phyloP scores from a whole-genome alignment of 768 basidiomycete genomes.

The Amanita jacksonii region DNA sequence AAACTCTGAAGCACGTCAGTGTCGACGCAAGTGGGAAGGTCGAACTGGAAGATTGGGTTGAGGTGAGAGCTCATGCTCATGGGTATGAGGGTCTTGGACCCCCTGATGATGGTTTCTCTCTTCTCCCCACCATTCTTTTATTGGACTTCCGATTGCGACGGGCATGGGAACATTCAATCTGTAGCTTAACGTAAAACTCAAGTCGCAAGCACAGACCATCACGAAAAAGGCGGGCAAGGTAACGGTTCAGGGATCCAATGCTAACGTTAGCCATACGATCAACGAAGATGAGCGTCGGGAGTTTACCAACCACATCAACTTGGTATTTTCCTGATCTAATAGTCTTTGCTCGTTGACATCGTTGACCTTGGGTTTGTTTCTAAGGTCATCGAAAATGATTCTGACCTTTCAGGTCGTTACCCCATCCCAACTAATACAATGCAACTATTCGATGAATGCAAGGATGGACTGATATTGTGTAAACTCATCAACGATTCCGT shows the following conservation, averaged over 20 bases:
- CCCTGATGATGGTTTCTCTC: not conserved
- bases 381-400: conserved; percentile 86
- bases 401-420: conserved; percentile 70
- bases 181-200: conserved; percentile 78
- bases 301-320: conserved; percentile 98
- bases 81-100: too few species aligned
- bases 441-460: conserved; percentile 97
- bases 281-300: conserved; percentile 93
- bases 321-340: conserved; percentile 31
- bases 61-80: conserved; percentile 44
- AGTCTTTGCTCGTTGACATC: conserved; percentile 7
- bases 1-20: conserved; percentile 88
- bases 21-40: conserved; percentile 94
- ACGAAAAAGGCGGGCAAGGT: conserved; percentile 79
- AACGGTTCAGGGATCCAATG: conserved; percentile 88
- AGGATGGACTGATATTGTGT: conserved; percentile 92
- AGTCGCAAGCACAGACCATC: conserved; percentile 37
- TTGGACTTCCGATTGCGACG: too few species aligned
- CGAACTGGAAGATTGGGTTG: conserved; percentile 97
- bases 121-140: too few species aligned
- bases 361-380: not conserved
- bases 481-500: conserved; percentile 99
- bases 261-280: conserved; percentile 93
- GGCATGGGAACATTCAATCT: not conserved
- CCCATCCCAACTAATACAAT: conserved; percentile 95